Evolutionary conservation across 1,284 basidiomycete species (phyloP).

Genomic region (Phellopilus nigrolimitatus): DNA sequence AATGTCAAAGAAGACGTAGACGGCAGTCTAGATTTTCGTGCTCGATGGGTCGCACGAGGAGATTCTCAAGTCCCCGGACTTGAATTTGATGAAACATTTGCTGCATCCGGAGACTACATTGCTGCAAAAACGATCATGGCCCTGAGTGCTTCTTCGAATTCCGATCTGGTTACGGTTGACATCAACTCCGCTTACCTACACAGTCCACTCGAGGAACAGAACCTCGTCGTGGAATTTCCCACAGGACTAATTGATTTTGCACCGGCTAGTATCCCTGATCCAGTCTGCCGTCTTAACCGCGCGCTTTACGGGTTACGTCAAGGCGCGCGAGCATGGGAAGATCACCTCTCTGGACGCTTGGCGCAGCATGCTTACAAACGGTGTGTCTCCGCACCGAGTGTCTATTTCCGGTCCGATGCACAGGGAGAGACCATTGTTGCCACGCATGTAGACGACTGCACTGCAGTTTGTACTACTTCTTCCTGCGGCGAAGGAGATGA

Average conservation of each 20-base stretch:
- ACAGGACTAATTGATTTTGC: background rate
- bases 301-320: no score
- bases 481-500: background rate
- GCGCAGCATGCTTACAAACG: background rate
- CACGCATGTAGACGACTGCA: slow-evolving; percentile 9
- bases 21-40: slow-evolving; percentile 22
- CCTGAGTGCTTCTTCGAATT: background rate
- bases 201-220: background rate
- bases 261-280: background rate
- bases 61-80: slow-evolving; percentile 24
- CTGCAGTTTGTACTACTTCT: background rate
- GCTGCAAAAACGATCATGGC: background rate
- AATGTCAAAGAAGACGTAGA: slow-evolving; percentile 23
- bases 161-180: background rate
- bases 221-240: background rate
- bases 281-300: no score
- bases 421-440: slow-evolving; percentile 6
- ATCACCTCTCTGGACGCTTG: background rate
- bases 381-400: background rate
- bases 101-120: slow-evolving; percentile 3
- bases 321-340: background rate
- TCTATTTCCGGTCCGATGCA: background rate
- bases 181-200: slow-evolving; percentile 5
- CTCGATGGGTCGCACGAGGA: slow-evolving; percentile 25
- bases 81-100: slow-evolving; percentile 1